phyloP scores from a whole-genome alignment of 257 asterid genomes.

The Cruciata laevipes region DNA sequence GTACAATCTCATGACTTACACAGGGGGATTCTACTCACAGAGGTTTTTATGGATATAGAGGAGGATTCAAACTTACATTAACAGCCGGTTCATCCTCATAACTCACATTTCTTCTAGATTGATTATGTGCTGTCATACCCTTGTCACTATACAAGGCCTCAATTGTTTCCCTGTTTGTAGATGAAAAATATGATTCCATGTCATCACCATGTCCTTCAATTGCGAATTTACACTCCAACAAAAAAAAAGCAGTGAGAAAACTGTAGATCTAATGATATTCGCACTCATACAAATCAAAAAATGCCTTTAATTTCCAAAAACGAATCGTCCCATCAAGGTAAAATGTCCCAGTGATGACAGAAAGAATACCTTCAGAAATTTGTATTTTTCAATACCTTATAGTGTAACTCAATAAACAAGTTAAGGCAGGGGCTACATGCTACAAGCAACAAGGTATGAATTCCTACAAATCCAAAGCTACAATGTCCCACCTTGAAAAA shows the following conservation, averaged over 20 bases:
- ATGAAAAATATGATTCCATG: conserved; percentile 10
- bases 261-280: neutral
- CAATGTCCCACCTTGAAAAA: too few species aligned
- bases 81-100: conserved; percentile 1
- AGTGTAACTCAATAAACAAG: too few species aligned
- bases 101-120: neutral
- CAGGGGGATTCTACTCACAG: neutral
- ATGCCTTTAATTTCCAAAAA: too few species aligned
- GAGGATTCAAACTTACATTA: conserved; percentile 6
- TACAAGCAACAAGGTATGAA: too few species aligned
- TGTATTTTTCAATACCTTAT: too few species aligned
- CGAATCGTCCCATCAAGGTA: too few species aligned
- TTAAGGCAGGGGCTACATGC: too few species aligned
- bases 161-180: neutral
- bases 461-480: too few species aligned
- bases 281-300: neutral
- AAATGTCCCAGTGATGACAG: neutral
- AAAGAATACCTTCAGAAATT: neutral
- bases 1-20: neutral
- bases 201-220: neutral
- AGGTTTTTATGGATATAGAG: neutral
- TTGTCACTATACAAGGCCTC: conserved; percentile 3
- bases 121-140: neutral
- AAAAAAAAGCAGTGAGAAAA: neutral
- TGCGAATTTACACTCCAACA: neutral